Conservation (phyloP, 2,329 filamentous ascomycete species). For the Ophiostoma ips region DNA sequence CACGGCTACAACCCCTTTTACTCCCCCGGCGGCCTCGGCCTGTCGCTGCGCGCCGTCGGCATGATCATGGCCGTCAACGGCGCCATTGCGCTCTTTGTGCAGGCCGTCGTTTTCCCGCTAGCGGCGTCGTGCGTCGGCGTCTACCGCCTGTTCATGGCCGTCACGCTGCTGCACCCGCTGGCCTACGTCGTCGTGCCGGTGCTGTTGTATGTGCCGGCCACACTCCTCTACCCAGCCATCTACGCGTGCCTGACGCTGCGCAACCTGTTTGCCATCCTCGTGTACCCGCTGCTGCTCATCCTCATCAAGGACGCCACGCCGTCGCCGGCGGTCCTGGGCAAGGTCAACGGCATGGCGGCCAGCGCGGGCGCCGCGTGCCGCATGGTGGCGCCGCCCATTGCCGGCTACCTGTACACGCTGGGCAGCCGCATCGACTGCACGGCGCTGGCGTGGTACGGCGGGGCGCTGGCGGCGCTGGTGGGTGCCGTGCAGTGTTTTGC, state of each 20-base stretch:
- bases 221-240: conserved; percentile 39
- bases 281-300: conserved; percentile 54
- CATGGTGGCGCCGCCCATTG: conserved; percentile 52
- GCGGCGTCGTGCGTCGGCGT: conserved; percentile 45
- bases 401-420: conserved; percentile 48
- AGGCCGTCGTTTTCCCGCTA: conserved; percentile 53
- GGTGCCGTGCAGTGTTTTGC: conserved; percentile 48
- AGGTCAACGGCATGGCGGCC: conserved; percentile 52
- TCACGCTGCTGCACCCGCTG: conserved; percentile 46
- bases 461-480: conserved; percentile 38
- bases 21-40: conserved; percentile 47
- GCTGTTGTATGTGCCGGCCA: conserved; percentile 40
- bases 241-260: conserved; percentile 43
- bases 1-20: conserved; percentile 31
- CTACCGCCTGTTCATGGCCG: conserved; percentile 42
- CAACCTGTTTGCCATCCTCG: conserved; percentile 46
- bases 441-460: conserved; percentile 50
- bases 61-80: conserved; percentile 41
- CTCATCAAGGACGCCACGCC: conserved; percentile 54
- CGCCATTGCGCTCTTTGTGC: conserved; percentile 57
- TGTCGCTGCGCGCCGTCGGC: conserved; percentile 48
- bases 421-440: conserved; percentile 45
- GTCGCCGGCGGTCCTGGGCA: conserved; percentile 40
- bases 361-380: conserved; percentile 52
- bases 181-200: conserved; percentile 46